phyloP scores from a whole-genome alignment of 2,329 filamentous ascomycete species.

The Coniochaeta prunicola region DNA sequence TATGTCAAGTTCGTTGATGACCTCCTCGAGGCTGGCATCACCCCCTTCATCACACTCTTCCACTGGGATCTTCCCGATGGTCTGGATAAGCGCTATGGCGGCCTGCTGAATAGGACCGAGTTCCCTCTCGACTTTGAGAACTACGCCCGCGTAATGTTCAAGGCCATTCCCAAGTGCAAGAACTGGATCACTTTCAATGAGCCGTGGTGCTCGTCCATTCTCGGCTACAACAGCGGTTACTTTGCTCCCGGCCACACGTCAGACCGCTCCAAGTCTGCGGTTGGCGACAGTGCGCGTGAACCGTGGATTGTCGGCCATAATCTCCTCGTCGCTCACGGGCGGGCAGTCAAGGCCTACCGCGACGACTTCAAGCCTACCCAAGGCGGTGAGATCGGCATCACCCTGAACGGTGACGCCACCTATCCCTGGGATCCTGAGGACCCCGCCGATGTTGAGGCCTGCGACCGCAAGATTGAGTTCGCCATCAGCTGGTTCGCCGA shows the following conservation, averaged over 20 bases:
- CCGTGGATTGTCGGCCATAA: conserved; percentile 80
- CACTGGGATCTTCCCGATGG: conserved; percentile 84
- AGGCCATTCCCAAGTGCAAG: conserved; percentile 68
- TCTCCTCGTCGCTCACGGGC: conserved; percentile 70
- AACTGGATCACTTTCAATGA: conserved; percentile 91
- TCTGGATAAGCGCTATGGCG: conserved; percentile 74
- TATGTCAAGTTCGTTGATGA: conserved; percentile 76
- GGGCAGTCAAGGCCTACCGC: conserved; percentile 74
- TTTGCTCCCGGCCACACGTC: conserved; percentile 81
- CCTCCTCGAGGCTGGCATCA: conserved; percentile 67
- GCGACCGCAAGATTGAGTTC: conserved; percentile 78
- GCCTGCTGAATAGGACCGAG: conserved; percentile 72
- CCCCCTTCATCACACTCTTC: conserved; percentile 74
- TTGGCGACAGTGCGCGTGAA: conserved; percentile 69
- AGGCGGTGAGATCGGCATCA: conserved; percentile 78
- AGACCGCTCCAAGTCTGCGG: conserved; percentile 61
- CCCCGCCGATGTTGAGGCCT: conserved; percentile 66
- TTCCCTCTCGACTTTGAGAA: conserved; percentile 75
- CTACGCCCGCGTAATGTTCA: conserved; percentile 71
- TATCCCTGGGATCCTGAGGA: conserved; percentile 79
- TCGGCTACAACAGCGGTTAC: conserved; percentile 70
- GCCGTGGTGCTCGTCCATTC: conserved; percentile 76
- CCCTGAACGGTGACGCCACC: conserved; percentile 75
- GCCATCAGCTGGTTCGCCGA: conserved; percentile 84
- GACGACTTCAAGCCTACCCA: conserved; percentile 70